Evolutionary conservation across 2,329 filamentous ascomycete species (phyloP), one percentile per base, ranked within the genome.

Genomic region (Alternaria sp.): DNA sequence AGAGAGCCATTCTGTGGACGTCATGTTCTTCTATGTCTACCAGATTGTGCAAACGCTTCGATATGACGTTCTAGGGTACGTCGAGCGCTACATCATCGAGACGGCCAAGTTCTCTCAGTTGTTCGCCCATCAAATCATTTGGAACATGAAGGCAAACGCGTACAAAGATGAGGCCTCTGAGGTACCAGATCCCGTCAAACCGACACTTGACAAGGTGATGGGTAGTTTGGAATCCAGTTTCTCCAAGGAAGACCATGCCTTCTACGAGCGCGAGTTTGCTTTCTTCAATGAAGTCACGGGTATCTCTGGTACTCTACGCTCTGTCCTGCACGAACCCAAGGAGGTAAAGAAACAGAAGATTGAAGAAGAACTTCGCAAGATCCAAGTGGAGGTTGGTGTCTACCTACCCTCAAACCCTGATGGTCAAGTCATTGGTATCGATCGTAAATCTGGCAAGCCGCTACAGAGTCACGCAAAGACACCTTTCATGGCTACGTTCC

Each of bases 111-210:
- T 97, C 74, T 98, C 95, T n/a, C 95, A 98, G 78, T 83, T 98
- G 9, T 99, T 99, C 79, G 94, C 96, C 3, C 96, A 99, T 78
- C 95, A 99, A 74, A 98, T 99, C 68, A 99, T 99, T 75, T 99
- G 96, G 95, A 99, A 99, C 78, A 99, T 99, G 91, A 99, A 98
- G 78, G 95, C 95, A 32, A 99, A 99, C 78, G 92, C 94, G 1
- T 99, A 92, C 85, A 99, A 97, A 78, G 96, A 99, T 67, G 94
- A 99, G 72, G 93, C 97, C 68, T 94, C 91, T 14, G 88, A 91
- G 71, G 87, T 97, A 86, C 94, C 95, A 20, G 95, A 99, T 78
- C 87, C 89, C 4, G 91, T 97, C 74, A 99, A 99, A 77, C 94
- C 95, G 3, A 95, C 91, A 0, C 86, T 99, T 3, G 96, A 99